Percentiles rank a stretch among this genome's conserved stretches.
phyloP scores from a whole-genome alignment of 495 filamentous ascomycete species.

The Podospora bellae-mahoneyi region DNA sequence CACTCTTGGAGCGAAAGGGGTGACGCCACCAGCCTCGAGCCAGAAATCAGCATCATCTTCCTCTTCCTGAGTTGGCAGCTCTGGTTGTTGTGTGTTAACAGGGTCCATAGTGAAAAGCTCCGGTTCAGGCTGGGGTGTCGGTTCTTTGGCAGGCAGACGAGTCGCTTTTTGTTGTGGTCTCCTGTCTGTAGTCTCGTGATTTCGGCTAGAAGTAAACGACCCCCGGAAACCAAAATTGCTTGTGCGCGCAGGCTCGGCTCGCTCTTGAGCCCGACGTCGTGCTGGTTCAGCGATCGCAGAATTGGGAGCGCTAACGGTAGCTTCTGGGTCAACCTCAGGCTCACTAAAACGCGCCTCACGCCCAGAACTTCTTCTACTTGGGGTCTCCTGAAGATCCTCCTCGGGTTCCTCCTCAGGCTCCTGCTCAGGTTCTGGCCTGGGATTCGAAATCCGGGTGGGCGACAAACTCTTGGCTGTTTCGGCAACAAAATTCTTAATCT shows the following conservation, averaged over 20 bases:
- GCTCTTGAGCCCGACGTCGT: slow-evolving; percentile 22
- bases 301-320: slow-evolving; percentile 21
- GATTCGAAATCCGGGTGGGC: slow-evolving; percentile 5
- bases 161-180: not conserved
- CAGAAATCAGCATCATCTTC: slow-evolving; percentile 45
- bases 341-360: slow-evolving; percentile 26
- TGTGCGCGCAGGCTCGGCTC: slow-evolving; percentile 12
- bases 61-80: slow-evolving; percentile 21
- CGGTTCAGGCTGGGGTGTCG: not conserved
- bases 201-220: slow-evolving; percentile 14
- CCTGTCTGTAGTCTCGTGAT: slow-evolving; percentile 12
- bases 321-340: slow-evolving; percentile 15
- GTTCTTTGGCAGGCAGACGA: not conserved
- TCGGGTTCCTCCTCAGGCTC: slow-evolving; percentile 32
- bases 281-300: slow-evolving; percentile 22
- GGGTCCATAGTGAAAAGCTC: not conserved
- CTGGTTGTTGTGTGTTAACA: not conserved
- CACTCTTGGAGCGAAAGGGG: slow-evolving; percentile 29
- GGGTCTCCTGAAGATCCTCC: slow-evolving; percentile 33
- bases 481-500: slow-evolving; percentile 29
- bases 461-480: slow-evolving; percentile 22
- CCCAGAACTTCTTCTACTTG: slow-evolving; percentile 13
- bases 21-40: slow-evolving; percentile 42
- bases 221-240: slow-evolving; percentile 12
- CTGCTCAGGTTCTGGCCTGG: slow-evolving; percentile 24